Evolutionary conservation across 2,329 filamentous ascomycete species (phyloP), one percentile per base, ranked within the genome.

Genomic region (Berkeleyomyces rouxiae): DNA sequence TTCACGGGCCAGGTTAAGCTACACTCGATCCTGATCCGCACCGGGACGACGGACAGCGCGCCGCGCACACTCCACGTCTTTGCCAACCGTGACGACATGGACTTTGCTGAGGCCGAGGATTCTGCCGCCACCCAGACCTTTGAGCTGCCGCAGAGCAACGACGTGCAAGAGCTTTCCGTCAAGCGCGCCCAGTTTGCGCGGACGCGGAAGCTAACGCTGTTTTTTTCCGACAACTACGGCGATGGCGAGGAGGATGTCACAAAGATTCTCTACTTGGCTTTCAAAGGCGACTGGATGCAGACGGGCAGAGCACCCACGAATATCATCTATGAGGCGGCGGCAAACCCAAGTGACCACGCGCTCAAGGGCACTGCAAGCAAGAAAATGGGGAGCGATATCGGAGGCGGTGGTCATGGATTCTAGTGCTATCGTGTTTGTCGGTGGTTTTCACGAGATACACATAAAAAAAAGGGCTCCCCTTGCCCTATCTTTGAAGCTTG

Each of bases 1-100:
- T 99, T 99, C 76, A 91, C 90, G 1, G 91, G 88, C 58, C 91
- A 96, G 74, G 84, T 96, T 65, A 95, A 95, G 70, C 84, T 99
- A 0, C 91, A 97, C 75, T 85, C 88, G 36, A 84, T 99, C 70
- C 80, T 96, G 33, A 75, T 99, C 64, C 90, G 92, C 71, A 88
- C 89, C 1, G 89, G 88, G 1, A 78, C 82, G 49, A 82, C 84
- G 6, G 71, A 77, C 61, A 82, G 80, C 33, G 89, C 90, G 2
- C 93, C 93, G 1, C 82, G 82, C 66, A 96, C 89, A 2, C 78
- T 97, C 57, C 90, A 91, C 70, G 77, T 99, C 57, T 95, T 90
- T 77, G 79, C 88, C 75, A 99, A 99, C 79, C 83, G 85, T 64
- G 83, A 89, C 66, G 85, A 91, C 73, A 76, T 99, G 65, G 93